A percentile compares a stretch with the other conserved stretches of the same genome.
phyloP scores from a whole-genome alignment of 1,284 basidiomycete genomes.

The Puccinia novopanici region DNA sequence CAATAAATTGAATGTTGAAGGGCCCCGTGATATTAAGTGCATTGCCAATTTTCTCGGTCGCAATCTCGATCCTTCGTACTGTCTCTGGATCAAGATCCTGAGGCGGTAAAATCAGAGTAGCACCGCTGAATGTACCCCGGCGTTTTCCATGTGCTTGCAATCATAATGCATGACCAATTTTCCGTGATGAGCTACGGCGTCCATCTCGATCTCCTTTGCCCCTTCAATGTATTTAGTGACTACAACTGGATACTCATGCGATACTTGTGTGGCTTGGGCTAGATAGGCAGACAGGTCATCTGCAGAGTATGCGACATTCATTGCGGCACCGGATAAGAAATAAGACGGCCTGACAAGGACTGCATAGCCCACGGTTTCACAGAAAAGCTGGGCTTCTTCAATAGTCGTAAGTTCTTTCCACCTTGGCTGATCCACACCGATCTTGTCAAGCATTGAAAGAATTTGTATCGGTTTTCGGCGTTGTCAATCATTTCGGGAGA shows the following conservation, averaged over 20 bases:
- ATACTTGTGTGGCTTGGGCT: conserved; percentile 92
- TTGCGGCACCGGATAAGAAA: conserved; percentile 94
- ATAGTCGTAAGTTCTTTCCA: conserved; percentile 97
- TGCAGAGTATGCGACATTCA: conserved; percentile 95
- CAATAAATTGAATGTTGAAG: no score
- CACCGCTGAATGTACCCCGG: conserved; percentile 96
- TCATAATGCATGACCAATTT: conserved; percentile 99
- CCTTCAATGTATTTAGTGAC: conserved; percentile 99
- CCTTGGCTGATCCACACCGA: conserved; percentile 91
- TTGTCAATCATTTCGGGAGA: conserved; percentile 99
- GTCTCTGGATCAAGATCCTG: conserved; percentile 97
- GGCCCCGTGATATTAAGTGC: no score
- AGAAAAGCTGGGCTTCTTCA: conserved; percentile 83
- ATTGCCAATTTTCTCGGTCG: no score
- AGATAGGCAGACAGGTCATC: conserved; percentile 90
- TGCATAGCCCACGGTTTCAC: conserved; percentile 87
- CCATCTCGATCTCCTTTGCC: conserved; percentile 99
- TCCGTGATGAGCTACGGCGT: conserved; percentile 93
- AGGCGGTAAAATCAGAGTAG: conserved; percentile 94
- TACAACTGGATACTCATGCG: conserved; percentile 94
- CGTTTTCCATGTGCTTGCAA: conserved; percentile 99
- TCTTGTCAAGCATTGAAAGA: conserved; percentile 94
- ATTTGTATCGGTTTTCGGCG: conserved; percentile 98
- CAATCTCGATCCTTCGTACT: conserved; percentile 91
- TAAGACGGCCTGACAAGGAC: conserved; percentile 97